Evolutionary conservation across 1,139 yeast genomes (phyloP), one percentile per base, ranked within the genome.

Genomic region (Hanseniaspora sp.): DNA sequence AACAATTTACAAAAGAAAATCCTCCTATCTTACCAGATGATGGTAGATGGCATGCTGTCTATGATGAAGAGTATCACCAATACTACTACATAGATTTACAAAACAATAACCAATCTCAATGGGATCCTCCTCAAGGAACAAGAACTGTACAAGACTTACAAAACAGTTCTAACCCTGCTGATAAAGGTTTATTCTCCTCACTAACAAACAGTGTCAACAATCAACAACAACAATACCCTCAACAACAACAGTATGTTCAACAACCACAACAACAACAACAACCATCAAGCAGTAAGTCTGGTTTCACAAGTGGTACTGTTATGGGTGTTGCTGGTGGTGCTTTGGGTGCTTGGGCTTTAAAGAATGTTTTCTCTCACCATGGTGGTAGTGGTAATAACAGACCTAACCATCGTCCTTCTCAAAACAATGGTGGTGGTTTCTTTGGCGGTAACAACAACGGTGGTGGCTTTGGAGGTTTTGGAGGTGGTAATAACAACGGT

Each of bases 11-110:
- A 2, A 82, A 48, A 52, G 56, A 57, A 35, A 58, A 59, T 41
- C 62, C 69, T 31, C 88, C 90, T 3, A 62, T 59, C 0, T 86
- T 82, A 7, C 88, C 90, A 7, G 70, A 71, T 6, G 46, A 46
- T 3, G n/a, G 34, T 18, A 96, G 96, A 3, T 90, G 96, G 96
- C 69, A 82, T 43, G 95, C 96, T 12, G 83, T 83, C 56, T 88
- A 76, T 69, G 97, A 90, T 67, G 82, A 81, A 13, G 77, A 83
- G 59, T 90, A 90, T 71, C 76, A 78, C 59, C 82, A 86, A 17
- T 83, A 82, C 80, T 83, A 76, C 67, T 90, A 82, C 63, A 95
- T 90, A 29, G 74, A 88, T 62, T 70, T 83, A 60, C 29, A 17
- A 3, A 63, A 73, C 17, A 77, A 86, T n/a, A 83, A 85, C 58